Base-by-base conservation (phyloP, 495 filamentous ascomycete species). In the Tuber aestivum region DNA sequence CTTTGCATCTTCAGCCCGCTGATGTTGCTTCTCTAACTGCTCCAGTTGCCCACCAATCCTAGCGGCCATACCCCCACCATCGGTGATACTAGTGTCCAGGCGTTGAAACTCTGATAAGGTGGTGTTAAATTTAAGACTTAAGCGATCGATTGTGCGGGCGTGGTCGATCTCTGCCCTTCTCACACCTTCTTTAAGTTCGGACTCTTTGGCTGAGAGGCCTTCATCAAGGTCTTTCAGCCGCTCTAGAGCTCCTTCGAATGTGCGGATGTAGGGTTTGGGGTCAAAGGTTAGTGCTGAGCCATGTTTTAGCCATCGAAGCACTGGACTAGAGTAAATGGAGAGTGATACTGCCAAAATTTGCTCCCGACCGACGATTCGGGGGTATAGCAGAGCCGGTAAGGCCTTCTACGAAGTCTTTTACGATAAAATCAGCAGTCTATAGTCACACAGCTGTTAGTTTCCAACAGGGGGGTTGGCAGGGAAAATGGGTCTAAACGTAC, bases 201-300 rank as follows among this genome's bases (percentile, higher is more conserved):
- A 96, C 80, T 99, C 96, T 69, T 88, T 90, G 70, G 89, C 89
- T 77, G 95, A 93, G 21, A 98, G 85, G 74, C 97, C 93, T 72
- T 95, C 93, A 0, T 94, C 94, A 5, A 99, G 88, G 41, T 90
- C 88, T 45, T 89, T 89, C 61, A 99, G 88, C 41, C 92, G 92
- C 56, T 89, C 87, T 41, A 97, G 87, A 42, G 95, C 88, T 75
- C 86, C 88, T 88, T 99, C 95, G 80, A 99, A 98, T 20, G 93
- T 94, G 65, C 96, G 90, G 77, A 99, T 98, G 80, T 97, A 87
- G 10, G 96, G 96, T 84, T 99, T 98, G 1, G 96, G 96, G 83
- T 99, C 96, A 82, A 99, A 99, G 70, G 92, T 90, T 83, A 38
- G 42, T 20, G 32, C 71, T 48, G 48, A 2, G 16, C 56, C 12